These are phyloP conservation scores for Cordyceps militaris DNA, from an alignment of 2,329 filamentous ascomycete species.

Conservation along the genomic window DNA sequence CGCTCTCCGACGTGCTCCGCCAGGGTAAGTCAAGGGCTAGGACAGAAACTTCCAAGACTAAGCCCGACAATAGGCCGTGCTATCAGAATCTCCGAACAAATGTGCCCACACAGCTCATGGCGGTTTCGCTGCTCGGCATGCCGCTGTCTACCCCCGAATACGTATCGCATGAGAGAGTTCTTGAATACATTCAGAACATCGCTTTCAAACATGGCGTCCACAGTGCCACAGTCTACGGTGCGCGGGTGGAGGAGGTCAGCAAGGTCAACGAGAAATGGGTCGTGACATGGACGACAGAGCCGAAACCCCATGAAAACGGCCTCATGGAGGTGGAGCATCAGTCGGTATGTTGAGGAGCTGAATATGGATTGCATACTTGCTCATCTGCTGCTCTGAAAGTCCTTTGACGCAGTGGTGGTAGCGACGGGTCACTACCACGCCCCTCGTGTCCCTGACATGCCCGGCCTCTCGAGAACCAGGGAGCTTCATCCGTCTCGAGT, in stretches of 20 bases:
- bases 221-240: neutral
- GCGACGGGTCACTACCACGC: slow-evolving; percentile 62
- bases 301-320: neutral
- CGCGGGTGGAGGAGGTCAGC: neutral
- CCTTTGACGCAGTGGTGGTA: slow-evolving; percentile 59
- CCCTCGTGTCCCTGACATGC: slow-evolving; percentile 53
- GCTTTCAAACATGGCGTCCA: neutral
- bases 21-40: neutral
- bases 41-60: fast-evolving
- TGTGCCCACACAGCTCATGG: neutral
- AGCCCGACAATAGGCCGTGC: neutral
- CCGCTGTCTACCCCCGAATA: neutral
- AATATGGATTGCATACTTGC: neutral
- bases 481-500: slow-evolving; percentile 7
- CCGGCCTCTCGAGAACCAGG: slow-evolving; percentile 59
- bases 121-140: neutral
- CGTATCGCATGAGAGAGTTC: neutral
- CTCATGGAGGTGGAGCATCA: neutral
- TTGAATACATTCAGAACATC: neutral
- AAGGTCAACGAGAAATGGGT: neutral
- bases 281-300: neutral
- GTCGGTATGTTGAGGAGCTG: neutral
- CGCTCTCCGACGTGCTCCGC: neutral
- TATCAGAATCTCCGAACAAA: neutral
- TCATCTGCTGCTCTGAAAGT: neutral